Conservation (phyloP, 108 stramenopile species). For the Tribonema minus region DNA sequence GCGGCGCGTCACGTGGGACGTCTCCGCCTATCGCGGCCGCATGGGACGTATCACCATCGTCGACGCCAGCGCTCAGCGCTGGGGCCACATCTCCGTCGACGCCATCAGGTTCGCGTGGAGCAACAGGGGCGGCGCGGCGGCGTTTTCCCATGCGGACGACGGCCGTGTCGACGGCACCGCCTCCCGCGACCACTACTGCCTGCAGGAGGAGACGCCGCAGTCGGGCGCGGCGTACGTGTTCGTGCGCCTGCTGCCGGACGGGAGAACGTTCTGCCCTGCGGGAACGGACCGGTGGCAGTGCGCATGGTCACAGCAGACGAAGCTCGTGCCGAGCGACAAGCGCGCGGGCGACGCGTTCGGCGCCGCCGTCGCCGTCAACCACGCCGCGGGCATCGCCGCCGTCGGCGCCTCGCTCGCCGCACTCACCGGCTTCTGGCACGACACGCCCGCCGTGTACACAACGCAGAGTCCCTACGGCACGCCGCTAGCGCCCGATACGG, state of each 20-base stretch:
- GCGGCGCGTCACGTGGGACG: slow-evolving; percentile 60
- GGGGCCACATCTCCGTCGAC: slow-evolving; percentile 78
- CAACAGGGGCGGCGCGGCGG: slow-evolving; percentile 24
- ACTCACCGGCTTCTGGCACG: slow-evolving; percentile 23
- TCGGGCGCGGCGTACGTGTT: slow-evolving; percentile 71
- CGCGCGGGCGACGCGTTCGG: slow-evolving; percentile 63
- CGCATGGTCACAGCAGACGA: slow-evolving; percentile 57
- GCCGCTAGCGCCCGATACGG: slow-evolving; percentile 5
- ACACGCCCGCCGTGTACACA: slow-evolving; percentile 44
- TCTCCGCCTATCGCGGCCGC: slow-evolving; percentile 52
- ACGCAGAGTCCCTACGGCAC: slow-evolving; percentile 39
- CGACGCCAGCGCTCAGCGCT: slow-evolving; percentile 56
- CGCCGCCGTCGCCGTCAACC: slow-evolving; percentile 54
- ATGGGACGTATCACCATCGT: slow-evolving; percentile 67
- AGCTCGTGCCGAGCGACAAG: slow-evolving; percentile 66
- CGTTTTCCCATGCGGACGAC: neutral
- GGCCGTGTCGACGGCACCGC: slow-evolving; percentile 9
- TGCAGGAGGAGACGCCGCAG: slow-evolving; percentile 44
- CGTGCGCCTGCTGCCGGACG: slow-evolving; percentile 30
- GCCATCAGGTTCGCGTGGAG: slow-evolving; percentile 66
- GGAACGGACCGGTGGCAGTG: too few species aligned
- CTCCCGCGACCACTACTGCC: slow-evolving; percentile 1
- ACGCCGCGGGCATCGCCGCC: slow-evolving; percentile 58
- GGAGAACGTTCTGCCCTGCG: neutral
- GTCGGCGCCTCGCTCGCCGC: slow-evolving; percentile 55